Evolutionary conservation across 768 basidiomycete species (phyloP), one percentile per base, ranked within the genome.

Genomic region (Macrolepiota fuliginosa): DNA sequence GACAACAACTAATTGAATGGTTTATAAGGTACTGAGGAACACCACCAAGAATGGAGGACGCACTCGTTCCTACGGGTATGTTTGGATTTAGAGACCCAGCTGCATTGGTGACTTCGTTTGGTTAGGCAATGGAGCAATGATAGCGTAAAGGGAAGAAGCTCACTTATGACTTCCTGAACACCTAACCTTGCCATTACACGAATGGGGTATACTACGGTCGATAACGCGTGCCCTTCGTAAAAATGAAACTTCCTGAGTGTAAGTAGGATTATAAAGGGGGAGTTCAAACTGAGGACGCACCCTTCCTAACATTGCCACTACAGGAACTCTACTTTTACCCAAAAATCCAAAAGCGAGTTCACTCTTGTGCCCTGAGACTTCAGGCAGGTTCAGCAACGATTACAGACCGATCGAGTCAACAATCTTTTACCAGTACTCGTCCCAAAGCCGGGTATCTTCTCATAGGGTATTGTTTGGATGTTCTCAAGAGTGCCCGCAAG

Each of bases 241-340:
- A 85, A 80, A 71, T 94, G 92, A 67, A 94, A 90, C 91, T 93
- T 57, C 56, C 59, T 56, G 58, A 36, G 62, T 49, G 49, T 56
- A 35, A 49, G 46, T 37, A 36, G 5, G 12, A 1, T n/a, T 17
- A 27, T 32, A 22, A 42, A 12, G 2, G 15, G 29, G 4, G 35
- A 47, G 45, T 24, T 12, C 42, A 10, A 27, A 17, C 47, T 17
- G 22, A 24, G 49, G 29, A 72, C 84, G 57, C 67, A 92, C 91
- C 70, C 94, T 79, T 62, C 94, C 94, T 32, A 96, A 86, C 90
- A 94, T 94, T 10, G 89, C 91, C 2, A 96, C 91, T 11, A 91
- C 93, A 0, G 94, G 90, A 0, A 90, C 81, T n/a, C 83, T 83
- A 55, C 80, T 74, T 4, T 78, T 81, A 0, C 92, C 90, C 67